A percentile compares a stretch with the other conserved stretches of the same genome.
These are phyloP conservation scores for Leucosporidium creatinivorum DNA, from an alignment of 768 basidiomycete species.

Conservation along the genomic window DNA sequence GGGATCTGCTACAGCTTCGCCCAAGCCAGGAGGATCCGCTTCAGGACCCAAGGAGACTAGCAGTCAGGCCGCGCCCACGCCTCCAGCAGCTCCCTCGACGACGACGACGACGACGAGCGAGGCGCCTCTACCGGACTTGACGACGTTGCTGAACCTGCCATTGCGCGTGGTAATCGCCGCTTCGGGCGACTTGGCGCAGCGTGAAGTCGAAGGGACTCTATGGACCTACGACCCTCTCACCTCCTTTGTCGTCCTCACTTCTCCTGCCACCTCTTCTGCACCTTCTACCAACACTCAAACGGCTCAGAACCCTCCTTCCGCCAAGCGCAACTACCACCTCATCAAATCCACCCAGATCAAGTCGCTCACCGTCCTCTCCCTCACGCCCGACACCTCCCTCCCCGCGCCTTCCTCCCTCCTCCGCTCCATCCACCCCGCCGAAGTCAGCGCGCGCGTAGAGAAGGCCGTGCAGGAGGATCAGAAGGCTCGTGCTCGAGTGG, in stretches of 20 bases:
- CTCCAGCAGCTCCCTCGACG: too few species aligned
- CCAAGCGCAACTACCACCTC: conserved; percentile 10
- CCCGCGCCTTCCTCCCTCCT: conserved; percentile 2
- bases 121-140: conserved; percentile 26
- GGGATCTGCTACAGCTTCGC: too few species aligned
- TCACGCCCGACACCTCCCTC: conserved; percentile 8
- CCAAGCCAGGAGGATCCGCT: too few species aligned
- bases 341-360: conserved; percentile 23
- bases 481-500: conserved; percentile 3
- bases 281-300: neutral
- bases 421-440: too few species aligned
- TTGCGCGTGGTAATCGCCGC: neutral
- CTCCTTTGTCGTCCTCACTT: conserved; percentile 20
- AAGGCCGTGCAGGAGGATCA: neutral
- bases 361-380: conserved; percentile 11
- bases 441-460: conserved; percentile 1
- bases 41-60: too few species aligned
- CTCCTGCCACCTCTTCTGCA: neutral
- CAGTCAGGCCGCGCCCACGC: too few species aligned
- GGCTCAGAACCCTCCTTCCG: neutral
- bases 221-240: conserved; percentile 19
- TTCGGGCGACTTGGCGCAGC: neutral
- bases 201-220: conserved; percentile 10
- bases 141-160: conserved; percentile 33
- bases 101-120: too few species aligned